phyloP scores from a whole-genome alignment of 495 filamentous ascomycete genomes.

The Pyrenula massariospora region DNA sequence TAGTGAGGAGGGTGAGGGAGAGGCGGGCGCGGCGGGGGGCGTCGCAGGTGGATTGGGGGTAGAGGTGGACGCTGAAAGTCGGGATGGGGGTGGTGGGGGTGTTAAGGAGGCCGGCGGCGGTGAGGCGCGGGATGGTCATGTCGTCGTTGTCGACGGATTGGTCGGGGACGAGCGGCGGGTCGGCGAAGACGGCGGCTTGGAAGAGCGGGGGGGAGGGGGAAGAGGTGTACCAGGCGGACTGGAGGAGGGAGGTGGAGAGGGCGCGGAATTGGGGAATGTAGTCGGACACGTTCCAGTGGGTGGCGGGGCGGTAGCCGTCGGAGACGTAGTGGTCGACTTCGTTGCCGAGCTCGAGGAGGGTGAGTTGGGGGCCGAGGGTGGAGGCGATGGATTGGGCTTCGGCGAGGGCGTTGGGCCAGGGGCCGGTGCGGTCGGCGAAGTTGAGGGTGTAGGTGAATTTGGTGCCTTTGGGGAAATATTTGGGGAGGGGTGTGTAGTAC shows the following conservation, averaged over 20 bases:
- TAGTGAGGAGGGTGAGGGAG: constrained; percentile 13
- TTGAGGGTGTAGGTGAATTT: constrained; percentile 17
- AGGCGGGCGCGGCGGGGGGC: constrained; percentile 12
- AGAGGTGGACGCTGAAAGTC: constrained; percentile 16
- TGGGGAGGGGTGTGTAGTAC: background rate
- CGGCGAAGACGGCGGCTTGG: constrained; percentile 17
- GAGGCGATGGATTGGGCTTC: constrained; percentile 12
- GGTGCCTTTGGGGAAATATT: constrained; percentile 16
- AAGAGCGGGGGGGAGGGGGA: constrained; percentile 7
- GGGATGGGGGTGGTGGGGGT: background rate
- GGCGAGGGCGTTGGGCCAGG: constrained; percentile 13
- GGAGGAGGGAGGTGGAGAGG: constrained; percentile 12
- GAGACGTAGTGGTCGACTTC: constrained; percentile 20
- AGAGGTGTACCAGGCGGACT: constrained; percentile 10
- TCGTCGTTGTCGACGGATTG: constrained; percentile 19
- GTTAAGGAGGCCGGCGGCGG: background rate
- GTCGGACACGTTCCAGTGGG: constrained; percentile 9
- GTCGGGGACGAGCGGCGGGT: constrained; percentile 18
- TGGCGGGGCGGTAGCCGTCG: constrained; percentile 14
- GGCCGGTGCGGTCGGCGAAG: constrained; percentile 11
- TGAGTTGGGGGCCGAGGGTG: constrained; percentile 11
- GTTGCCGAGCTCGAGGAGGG: constrained; percentile 17
- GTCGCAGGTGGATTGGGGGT: constrained; percentile 20
- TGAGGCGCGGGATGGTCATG: constrained; percentile 8
- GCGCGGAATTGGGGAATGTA: constrained; percentile 16